Base-by-base conservation (phyloP, 73 alveolate genomes). In the Paramecium sonneborni region DNA sequence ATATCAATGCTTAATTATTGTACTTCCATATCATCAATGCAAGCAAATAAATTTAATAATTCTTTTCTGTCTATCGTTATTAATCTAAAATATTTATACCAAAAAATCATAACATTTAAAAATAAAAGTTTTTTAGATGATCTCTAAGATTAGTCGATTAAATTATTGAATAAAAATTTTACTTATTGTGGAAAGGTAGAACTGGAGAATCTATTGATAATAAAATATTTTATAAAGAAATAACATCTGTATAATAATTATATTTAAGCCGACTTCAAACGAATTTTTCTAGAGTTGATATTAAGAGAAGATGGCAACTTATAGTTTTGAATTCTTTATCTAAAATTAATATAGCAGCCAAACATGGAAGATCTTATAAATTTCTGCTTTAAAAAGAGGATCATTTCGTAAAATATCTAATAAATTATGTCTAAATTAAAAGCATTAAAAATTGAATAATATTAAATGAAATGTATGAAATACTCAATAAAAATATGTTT, bases 1-100 rank as follows among this genome's bases (percentile, higher is more conserved):
- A 52, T 52, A 52, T 52, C 68, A 52, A 52, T 52, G 12, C 18
- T 52, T 52, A 52, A 52, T 52, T 52, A 74, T 74, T 34, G 90
- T 79, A 46, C 52, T 44, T 79, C 90, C 72, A 79, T 41, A 12
- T 79, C 90, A 79, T 79, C 90, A 21, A 21, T 21, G 28, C 74
- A 37, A 11, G 34, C 30, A 34, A 79, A n/a, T n/a, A n/a, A n/a
- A 79, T 44, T 46, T 79, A 2, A 79, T 44, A n/a, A 34, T 18
- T 6, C 44, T 79, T 23, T 44, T 79, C 20, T 46, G 32, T 20
- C 41, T 32, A 43, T 37, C 76, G 41, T 43, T 79, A 20, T 14
- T 62, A 21, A 79, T 79, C 90, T 79, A 7, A 43, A 7, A 11
- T 38, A 18, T 41, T 18, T 15, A 23, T 41, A 79, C 5, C 12